Conservation (phyloP, 805 yeast species). For the Scheffersomyces amazonensis region DNA sequence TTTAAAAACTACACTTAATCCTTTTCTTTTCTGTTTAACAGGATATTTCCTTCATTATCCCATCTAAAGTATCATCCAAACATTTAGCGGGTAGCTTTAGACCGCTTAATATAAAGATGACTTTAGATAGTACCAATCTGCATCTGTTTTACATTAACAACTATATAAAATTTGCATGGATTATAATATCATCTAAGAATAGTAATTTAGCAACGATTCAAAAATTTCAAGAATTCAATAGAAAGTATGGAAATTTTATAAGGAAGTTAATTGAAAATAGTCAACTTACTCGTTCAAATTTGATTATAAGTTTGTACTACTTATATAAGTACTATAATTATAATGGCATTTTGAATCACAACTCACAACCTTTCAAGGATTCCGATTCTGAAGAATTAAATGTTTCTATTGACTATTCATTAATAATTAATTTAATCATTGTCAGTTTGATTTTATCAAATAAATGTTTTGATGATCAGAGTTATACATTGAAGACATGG, state of each 20-base stretch:
- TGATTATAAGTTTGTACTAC: conserved; percentile 22
- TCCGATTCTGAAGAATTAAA: not conserved
- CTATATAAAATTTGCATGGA: conserved; percentile 5
- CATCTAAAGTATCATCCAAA: too few species aligned
- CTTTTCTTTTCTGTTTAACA: too few species aligned
- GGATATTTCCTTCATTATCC: too few species aligned
- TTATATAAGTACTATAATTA: conserved; percentile 17
- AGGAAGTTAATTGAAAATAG: conserved; percentile 9
- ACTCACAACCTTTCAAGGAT: conserved; percentile 1
- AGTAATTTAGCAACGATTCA: not conserved
- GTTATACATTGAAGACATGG: conserved; percentile 53
- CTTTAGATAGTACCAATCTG: too few species aligned
- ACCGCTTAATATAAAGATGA: too few species aligned
- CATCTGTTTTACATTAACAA: conserved; percentile 6
- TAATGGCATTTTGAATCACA: conserved; percentile 3
- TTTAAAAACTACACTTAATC: too few species aligned
- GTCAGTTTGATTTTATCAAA: conserved; percentile 29
- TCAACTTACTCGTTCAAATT: conserved; percentile 19
- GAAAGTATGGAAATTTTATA: conserved; percentile 6
- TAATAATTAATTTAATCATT: conserved; percentile 20
- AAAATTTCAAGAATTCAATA: conserved; percentile 2
- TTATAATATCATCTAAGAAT: conserved; percentile 1
- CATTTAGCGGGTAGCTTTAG: too few species aligned
- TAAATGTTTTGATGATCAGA: conserved; percentile 48
- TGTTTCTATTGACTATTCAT: conserved; percentile 9